Conservation (phyloP, 2,329 filamentous ascomycete species). For the Aspergillus chevalieri region DNA sequence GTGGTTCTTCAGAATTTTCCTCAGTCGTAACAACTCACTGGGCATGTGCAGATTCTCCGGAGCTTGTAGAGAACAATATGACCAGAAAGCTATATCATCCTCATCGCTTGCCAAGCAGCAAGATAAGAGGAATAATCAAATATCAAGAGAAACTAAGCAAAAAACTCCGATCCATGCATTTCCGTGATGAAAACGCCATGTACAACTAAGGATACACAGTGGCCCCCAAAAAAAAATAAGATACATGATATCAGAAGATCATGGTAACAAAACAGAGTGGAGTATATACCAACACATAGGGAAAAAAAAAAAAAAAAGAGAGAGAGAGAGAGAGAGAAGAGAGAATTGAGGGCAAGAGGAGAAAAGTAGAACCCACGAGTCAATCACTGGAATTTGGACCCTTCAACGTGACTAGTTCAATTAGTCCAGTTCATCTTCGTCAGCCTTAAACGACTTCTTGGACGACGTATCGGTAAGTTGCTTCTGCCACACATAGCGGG, state of each 20-base stretch:
- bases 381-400: not conserved
- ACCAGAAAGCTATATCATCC: not conserved
- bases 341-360: not conserved
- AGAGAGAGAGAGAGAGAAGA: too few species aligned
- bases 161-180: constrained; percentile 31
- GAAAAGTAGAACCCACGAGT: not conserved
- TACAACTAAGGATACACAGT: constrained; percentile 11
- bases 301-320: too few species aligned
- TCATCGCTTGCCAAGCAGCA: not conserved
- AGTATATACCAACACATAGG: constrained; percentile 13
- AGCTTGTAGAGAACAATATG: not conserved
- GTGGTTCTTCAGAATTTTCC: constrained; percentile 6
- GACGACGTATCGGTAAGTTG: constrained; percentile 54
- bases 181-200: constrained; percentile 26
- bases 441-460: constrained; percentile 38
- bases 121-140: constrained; percentile 5
- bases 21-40: not conserved
- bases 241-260: constrained; percentile 9
- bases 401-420: not conserved
- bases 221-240: constrained; percentile 10
- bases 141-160: constrained; percentile 3
- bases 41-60: constrained; percentile 2
- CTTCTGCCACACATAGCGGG: constrained; percentile 66
- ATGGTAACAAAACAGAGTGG: constrained; percentile 8
- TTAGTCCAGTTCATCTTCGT: constrained; percentile 23